Conservation (phyloP, 2,329 filamentous ascomycete genomes). For the Diplodia corticola region DNA sequence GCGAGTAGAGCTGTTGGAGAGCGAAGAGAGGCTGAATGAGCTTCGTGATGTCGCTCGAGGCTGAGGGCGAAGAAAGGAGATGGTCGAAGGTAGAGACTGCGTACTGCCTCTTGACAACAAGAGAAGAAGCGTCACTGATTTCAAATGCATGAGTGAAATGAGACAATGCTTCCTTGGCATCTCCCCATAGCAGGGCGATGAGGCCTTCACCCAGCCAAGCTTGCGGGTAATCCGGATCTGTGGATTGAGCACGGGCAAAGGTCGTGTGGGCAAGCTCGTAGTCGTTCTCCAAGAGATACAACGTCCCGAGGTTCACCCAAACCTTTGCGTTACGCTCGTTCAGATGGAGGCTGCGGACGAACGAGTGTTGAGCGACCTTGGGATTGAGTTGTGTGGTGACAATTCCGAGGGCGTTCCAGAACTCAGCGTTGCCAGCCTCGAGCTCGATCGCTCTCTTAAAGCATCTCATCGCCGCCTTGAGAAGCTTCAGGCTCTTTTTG, state of each 20-base stretch:
- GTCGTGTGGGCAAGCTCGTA: conserved; percentile 82
- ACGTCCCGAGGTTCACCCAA: conserved; percentile 87
- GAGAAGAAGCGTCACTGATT: conserved; percentile 75
- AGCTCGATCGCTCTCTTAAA: conserved; percentile 97
- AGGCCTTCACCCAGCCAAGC: conserved; percentile 94
- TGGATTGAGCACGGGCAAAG: conserved; percentile 88
- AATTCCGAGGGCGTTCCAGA: conserved; percentile 95
- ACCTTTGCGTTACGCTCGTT: conserved; percentile 81
- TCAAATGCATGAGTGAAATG: conserved; percentile 95
- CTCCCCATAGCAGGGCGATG: conserved; percentile 74
- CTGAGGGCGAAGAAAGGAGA: conserved; percentile 60
- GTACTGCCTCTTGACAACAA: conserved; percentile 76
- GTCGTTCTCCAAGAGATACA: conserved; percentile 85
- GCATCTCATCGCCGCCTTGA: conserved; percentile 79
- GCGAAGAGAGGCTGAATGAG: conserved; percentile 88
- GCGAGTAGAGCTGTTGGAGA: conserved; percentile 73
- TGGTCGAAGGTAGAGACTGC: conserved; percentile 80
- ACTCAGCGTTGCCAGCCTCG: conserved; percentile 90
- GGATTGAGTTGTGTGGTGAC: conserved; percentile 85
- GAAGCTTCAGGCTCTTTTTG: conserved; percentile 60
- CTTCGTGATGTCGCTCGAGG: conserved; percentile 54
- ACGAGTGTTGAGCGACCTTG: conserved; percentile 86
- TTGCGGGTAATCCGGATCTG: conserved; percentile 88
- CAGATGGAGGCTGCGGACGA: conserved; percentile 87
- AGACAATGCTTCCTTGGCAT: conserved; percentile 73